Base-by-base conservation (phyloP, 768 basidiomycete genomes). In the Boletus rubescentipes region DNA sequence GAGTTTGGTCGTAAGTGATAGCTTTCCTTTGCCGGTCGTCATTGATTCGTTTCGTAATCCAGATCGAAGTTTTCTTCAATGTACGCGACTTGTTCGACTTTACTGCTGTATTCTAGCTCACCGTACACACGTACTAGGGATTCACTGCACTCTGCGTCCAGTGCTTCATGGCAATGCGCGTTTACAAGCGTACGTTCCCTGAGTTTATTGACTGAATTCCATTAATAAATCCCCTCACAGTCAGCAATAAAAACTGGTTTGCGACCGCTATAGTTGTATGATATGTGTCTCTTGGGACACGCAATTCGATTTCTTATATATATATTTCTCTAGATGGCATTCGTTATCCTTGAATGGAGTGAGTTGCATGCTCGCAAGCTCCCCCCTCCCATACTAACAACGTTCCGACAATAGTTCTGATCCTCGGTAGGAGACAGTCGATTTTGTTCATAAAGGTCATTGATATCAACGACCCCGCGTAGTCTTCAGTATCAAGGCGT, bases 11-110 rank as follows among this genome's bases (percentile, higher is more conserved):
- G 47, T 43, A 34, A 37, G 48, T 43, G 16, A 23, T 18, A 16
- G 6, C 5, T 20, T 15, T 37, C 9, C 5, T 32, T 42, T 1
- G 3, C 23, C 10, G 23, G 21, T 20, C 2, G 9, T 3, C 10
- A n/a, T 12, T 38, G 29, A 46, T 4, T 15, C 16, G n/a, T 14
- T 30, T n/a, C 29, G n/a, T 9, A n/a, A 49, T 15, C 35, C 20
- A 80, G 80, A 70, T 76, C 18, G 78, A 79, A 63, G 77, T 81
- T 8, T 61, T 82, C 23, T 81, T 82, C 62, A 82, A 80, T 62
- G 81, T 67, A 53, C 9, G 60, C 23, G 4, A n/a, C 9, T 45
- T 10, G 6, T 23, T 56, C 9, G 0, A 15, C 23, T 49, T 26
- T 26, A 11, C 2, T 30, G 26, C 15, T 18, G 23, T 20, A 26